A percentile compares a stretch with the other conserved stretches of the same genome.
phyloP scores from a whole-genome alignment of 495 filamentous ascomycete species.

The Cenococcum geophilum region DNA sequence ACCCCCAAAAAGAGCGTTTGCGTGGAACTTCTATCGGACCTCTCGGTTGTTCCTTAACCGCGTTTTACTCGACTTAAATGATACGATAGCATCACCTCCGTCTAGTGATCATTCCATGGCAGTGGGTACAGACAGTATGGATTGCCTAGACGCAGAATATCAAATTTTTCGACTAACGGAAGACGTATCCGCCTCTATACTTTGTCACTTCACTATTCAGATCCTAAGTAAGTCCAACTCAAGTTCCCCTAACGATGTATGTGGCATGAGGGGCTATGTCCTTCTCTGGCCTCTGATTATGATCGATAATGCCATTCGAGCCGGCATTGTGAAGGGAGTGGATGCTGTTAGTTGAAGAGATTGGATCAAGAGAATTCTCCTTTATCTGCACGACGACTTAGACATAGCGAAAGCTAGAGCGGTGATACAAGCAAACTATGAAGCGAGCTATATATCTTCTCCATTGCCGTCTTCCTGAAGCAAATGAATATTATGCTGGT shows the following conservation, averaged over 20 bases:
- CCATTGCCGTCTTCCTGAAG: neutral
- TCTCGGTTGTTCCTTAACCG: constrained; percentile 19
- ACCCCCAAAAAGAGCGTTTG: constrained; percentile 11
- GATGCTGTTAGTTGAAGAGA: constrained; percentile 9
- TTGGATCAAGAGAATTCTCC: constrained; percentile 14
- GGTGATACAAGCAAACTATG: neutral
- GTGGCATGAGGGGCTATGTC: constrained; percentile 20
- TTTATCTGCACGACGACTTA: constrained; percentile 12
- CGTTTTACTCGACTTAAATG: constrained; percentile 16
- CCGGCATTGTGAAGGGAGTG: constrained; percentile 13
- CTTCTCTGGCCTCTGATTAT: constrained; percentile 20
- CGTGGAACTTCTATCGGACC: constrained; percentile 27
- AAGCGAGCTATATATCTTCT: neutral
- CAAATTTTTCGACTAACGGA: constrained; percentile 15
- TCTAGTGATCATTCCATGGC: neutral
- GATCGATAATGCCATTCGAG: constrained; percentile 4
- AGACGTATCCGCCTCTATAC: constrained; percentile 17
- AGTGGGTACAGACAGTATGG: neutral
- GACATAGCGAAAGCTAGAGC: constrained; percentile 19
- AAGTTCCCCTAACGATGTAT: constrained; percentile 13
- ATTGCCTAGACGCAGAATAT: neutral
- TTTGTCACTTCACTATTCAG: constrained; percentile 16
- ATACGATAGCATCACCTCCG: constrained; percentile 18
- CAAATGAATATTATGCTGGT: neutral
- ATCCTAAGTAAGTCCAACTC: constrained; percentile 11